Evolutionary conservation across 441 rosid species (phyloP), one percentile per base, ranked within the genome.

Genomic region (Breynia disticha): DNA sequence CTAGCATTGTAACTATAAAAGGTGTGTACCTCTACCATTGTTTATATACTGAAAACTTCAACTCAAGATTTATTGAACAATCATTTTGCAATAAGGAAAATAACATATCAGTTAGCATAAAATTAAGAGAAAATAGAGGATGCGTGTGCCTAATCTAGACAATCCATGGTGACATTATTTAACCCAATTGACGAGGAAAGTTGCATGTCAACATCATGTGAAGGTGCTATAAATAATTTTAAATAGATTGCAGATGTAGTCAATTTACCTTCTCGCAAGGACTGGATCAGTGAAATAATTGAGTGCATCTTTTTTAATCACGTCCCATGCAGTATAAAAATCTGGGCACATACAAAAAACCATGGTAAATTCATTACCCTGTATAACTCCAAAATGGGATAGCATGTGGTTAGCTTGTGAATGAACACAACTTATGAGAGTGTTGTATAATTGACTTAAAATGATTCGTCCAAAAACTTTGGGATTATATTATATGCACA

Each of bases 321-420:
- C 94, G 66, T 83, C 79, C 98, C 96, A 91, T 41, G 98, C 94
- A 22, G 96, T 91, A 69, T 88, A 91, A 73, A 91, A 91, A 75
- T 91, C 96, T 91, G 76, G 52, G 76, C 48, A 57, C 51, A 63
- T 19, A 62, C 49, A 64, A 15, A 46, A 45, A 46, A 21, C 18
- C 14, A 56, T 54, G 16, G 57, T n/a, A 46, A 11, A 13, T 16
- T 67, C 55, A 64, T 49, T 63, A 53, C 21, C 8, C 45, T 17
- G 55, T 7, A 54, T 44, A 46, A 45, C n/a, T 24, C 14, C 22
- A 43, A n/a, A 12, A 46, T 41, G 11, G 19, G 28, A 51, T 50
- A 0, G 19, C 45, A 57, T 18, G 44, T 0, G n/a, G n/a, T n/a
- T n/a, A n/a, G 18, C 14, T 12, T 46, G 11, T 15, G 13, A 4